Conservation (phyloP, 2,329 filamentous ascomycete species). For the Colletotrichum sp. region DNA sequence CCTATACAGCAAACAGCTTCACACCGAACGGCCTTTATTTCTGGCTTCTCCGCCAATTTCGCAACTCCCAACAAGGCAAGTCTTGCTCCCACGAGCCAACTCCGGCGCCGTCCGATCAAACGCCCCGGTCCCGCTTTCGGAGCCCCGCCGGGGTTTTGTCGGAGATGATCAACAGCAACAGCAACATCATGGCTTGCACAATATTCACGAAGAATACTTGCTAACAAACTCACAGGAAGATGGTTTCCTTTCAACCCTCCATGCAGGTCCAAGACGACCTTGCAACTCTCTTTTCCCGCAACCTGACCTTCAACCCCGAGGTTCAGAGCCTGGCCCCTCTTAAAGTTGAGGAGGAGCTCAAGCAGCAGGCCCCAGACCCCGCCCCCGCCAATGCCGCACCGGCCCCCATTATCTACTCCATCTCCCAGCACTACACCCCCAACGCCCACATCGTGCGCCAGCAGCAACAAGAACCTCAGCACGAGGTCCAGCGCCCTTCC, state of each 20-base stretch:
- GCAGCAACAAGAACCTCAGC: constrained; percentile 31
- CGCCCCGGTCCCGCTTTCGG: not conserved
- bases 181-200: not conserved
- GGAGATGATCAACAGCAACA: not conserved
- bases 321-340: constrained; percentile 30
- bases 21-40: not conserved
- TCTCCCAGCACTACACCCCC: constrained; percentile 85
- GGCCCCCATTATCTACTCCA: constrained; percentile 69
- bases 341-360: constrained; percentile 35
- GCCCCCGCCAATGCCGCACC: constrained; percentile 31
- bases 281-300: constrained; percentile 77
- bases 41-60: not conserved
- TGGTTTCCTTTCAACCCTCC: constrained; percentile 44
- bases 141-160: constrained; percentile 15
- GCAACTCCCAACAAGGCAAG: not conserved
- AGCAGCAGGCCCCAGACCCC: constrained; percentile 27
- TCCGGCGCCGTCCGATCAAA: not conserved
- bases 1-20: constrained; percentile 7
- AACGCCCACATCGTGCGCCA: constrained; percentile 69
- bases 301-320: constrained; percentile 68
- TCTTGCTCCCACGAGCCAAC: not conserved
- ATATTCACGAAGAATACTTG: not conserved
- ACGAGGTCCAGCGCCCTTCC: constrained; percentile 47
- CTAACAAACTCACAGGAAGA: constrained; percentile 28
- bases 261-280: constrained; percentile 82